Evolutionary conservation across 1,284 basidiomycete genomes (phyloP).

Genomic region (Golubevia pallescens): DNA sequence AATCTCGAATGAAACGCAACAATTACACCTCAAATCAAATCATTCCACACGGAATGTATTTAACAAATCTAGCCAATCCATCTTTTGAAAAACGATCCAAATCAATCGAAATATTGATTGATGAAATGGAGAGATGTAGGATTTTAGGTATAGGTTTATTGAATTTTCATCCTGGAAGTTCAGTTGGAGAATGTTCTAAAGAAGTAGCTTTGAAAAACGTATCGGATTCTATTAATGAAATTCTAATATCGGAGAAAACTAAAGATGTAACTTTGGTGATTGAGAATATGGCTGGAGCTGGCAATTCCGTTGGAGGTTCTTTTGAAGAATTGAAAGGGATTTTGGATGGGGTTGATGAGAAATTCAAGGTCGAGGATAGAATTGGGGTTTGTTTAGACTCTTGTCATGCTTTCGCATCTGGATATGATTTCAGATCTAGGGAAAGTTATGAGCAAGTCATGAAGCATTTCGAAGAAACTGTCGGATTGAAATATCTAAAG

Average conservation of each 20-base stretch:
- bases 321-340: constrained; percentile 25
- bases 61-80: constrained; percentile 41
- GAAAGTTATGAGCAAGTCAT: constrained; percentile 14
- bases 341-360: constrained; percentile 6
- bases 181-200: constrained; percentile 18
- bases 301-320: constrained; percentile 28
- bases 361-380: constrained; percentile 19
- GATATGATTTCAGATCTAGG: constrained; percentile 25
- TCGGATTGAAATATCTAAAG: constrained; percentile 25
- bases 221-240: constrained; percentile 31
- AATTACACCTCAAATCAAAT: constrained; percentile 14
- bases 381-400: constrained; percentile 42
- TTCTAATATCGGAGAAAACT: constrained; percentile 19
- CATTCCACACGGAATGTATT: constrained; percentile 31
- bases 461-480: constrained; percentile 14
- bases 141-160: constrained; percentile 26
- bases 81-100: constrained; percentile 28
- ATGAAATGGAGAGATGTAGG: constrained; percentile 33
- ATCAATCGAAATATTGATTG: constrained; percentile 29
- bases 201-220: constrained; percentile 18
- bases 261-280: constrained; percentile 23
- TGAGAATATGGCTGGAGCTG: constrained; percentile 43
- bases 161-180: constrained; percentile 42
- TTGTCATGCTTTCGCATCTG: constrained; percentile 40
- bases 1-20: constrained; percentile 12